Conservation (phyloP, 2,329 filamentous ascomycete genomes). For the Gyromitra esculenta region DNA sequence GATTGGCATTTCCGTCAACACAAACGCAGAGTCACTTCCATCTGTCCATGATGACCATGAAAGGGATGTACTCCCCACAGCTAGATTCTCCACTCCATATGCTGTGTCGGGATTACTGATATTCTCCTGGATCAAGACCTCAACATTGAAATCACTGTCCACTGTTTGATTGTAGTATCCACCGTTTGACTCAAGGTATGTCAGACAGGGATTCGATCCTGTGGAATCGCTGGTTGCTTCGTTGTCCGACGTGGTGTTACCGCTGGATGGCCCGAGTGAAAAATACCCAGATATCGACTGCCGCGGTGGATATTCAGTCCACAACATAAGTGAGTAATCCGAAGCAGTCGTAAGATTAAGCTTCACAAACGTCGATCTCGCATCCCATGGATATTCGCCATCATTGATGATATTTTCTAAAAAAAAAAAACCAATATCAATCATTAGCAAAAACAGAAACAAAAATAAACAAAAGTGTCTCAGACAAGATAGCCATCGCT, state of each 20-base stretch:
- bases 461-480: slow-evolving; percentile 6
- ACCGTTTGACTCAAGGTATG: slow-evolving; percentile 37
- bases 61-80: slow-evolving; percentile 36
- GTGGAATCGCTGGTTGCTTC: neutral
- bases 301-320: slow-evolving; percentile 49
- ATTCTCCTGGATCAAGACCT: slow-evolving; percentile 2
- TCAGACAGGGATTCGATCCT: slow-evolving; percentile 16
- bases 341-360: slow-evolving; percentile 38
- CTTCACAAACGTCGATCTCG: slow-evolving; percentile 33
- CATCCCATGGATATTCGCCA: slow-evolving; percentile 54
- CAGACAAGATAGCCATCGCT: slow-evolving; percentile 22
- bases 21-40: slow-evolving; percentile 31
- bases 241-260: slow-evolving; percentile 7
- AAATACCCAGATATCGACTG: slow-evolving; percentile 53
- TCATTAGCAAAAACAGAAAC: slow-evolving; percentile 18
- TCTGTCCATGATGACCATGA: slow-evolving; percentile 39
- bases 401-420: slow-evolving; percentile 50
- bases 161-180: slow-evolving; percentile 51
- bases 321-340: slow-evolving; percentile 55
- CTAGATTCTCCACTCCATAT: slow-evolving; percentile 30
- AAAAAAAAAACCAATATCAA: neutral
- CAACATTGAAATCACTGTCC: slow-evolving; percentile 39
- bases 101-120: slow-evolving; percentile 28
- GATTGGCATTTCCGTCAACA: slow-evolving; percentile 37
- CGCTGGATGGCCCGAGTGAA: slow-evolving; percentile 27